Evolutionary conservation across 257 asterid species (phyloP), one percentile per base, ranked within the genome.

Genomic region (Solanum phureja): DNA sequence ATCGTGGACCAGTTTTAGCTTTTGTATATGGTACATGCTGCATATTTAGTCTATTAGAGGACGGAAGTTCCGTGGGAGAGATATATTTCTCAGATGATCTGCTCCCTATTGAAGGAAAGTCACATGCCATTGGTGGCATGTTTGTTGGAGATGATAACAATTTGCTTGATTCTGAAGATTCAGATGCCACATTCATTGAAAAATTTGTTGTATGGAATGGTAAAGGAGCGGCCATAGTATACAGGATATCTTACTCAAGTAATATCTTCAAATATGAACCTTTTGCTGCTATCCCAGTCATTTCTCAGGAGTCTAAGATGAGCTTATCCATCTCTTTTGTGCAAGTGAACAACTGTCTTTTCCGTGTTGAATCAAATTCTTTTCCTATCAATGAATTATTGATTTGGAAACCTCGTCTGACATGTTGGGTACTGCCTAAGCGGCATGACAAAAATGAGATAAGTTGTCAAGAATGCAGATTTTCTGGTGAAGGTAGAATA

Each of bases 131-230:
- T 12, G 99, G 99, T 86, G 99, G 98, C 72, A 85, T 90, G 81
- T 96, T 96, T 77, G 90, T 95, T 19, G 94, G 92, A 76, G 92
- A 92, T 86, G 90, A 90, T 89, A 87, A 83, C 38, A 42, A 77
- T 87, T 46, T 75, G 56, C 68, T 73, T 62, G 81, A 86, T 86
- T 81, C 88, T 82, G 88, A 85, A 88, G 89, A 82, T 83, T 89
- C 89, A 34, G 89, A 89, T 62, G 84, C 87, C 89, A 88, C 82
- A 87, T 90, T 94, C 90, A 89, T 91, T 84, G 92, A 88, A 88
- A 92, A 93, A 83, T 91, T 97, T 90, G 89, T 91, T 90, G 96
- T 91, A 24, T 97, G 99, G 99, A 96, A 94, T 88, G 93, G 91
- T 91, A 89, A 83, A 87, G 99, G 99, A 75, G 88, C 91, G 21